phyloP scores from a whole-genome alignment of 2,329 filamentous ascomycete species.

The Magnaporthiopsis rhizophila region DNA sequence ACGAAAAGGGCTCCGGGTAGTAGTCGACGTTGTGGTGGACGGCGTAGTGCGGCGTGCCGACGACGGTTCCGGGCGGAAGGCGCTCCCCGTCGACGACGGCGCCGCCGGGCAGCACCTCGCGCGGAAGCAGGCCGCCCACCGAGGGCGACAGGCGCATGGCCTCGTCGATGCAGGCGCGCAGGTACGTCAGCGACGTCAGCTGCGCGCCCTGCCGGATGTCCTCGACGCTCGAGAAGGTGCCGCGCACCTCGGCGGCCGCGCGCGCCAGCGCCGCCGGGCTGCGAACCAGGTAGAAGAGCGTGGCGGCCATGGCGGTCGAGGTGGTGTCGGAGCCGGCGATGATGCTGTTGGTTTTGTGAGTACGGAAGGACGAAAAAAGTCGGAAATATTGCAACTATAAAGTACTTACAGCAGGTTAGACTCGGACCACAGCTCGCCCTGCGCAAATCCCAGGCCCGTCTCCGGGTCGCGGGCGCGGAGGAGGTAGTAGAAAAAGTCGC shows the following conservation, averaged over 20 bases:
- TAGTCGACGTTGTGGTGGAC: conserved; percentile 60
- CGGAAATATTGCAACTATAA: too few species aligned
- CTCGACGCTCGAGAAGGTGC: conserved; percentile 40
- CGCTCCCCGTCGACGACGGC: conserved; percentile 43
- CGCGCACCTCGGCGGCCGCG: conserved; percentile 43
- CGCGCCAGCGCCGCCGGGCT: conserved; percentile 37
- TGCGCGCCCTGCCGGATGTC: conserved; percentile 45
- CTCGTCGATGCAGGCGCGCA: conserved; percentile 57
- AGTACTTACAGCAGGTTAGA: conserved; percentile 52
- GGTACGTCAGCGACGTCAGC: conserved; percentile 40
- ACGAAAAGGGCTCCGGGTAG: conserved; percentile 51
- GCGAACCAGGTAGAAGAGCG: conserved; percentile 54
- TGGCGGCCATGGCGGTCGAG: conserved; percentile 57
- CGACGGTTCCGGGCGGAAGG: conserved; percentile 52
- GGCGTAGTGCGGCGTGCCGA: conserved; percentile 59
- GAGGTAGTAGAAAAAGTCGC: conserved; percentile 71
- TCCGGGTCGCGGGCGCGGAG: conserved; percentile 65
- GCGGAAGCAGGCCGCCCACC: conserved; percentile 51
- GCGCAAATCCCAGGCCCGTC: conserved; percentile 58
- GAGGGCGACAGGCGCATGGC: conserved; percentile 56
- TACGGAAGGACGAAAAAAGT: not conserved
- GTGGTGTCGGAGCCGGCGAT: conserved; percentile 67
- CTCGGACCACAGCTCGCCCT: conserved; percentile 61
- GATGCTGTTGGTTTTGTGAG: conserved; percentile 33
- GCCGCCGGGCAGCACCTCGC: conserved; percentile 50